phyloP scores from a whole-genome alignment of 1,284 basidiomycete genomes.

The Malassezia vespertilionis region DNA sequence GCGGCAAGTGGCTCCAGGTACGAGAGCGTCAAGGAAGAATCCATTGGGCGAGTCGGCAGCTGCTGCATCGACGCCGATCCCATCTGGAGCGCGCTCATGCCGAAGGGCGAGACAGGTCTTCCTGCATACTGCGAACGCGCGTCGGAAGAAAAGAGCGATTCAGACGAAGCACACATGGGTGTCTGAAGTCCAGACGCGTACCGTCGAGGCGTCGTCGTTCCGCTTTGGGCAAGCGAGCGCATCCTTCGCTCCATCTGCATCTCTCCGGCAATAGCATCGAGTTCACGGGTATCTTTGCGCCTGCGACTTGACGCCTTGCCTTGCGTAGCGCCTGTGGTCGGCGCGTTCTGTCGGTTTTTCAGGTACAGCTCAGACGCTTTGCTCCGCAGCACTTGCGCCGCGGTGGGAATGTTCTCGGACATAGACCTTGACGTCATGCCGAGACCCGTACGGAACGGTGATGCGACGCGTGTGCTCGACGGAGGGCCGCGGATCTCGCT shows the following conservation, averaged over 20 bases:
- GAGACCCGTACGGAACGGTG: too few species aligned
- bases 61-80: conserved; percentile 1
- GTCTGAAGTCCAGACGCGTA: neutral
- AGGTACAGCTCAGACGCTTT: too few species aligned
- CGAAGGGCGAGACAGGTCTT: too few species aligned
- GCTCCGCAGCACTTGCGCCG: too few species aligned
- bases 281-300: conserved; percentile 14
- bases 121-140: neutral
- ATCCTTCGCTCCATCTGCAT: neutral
- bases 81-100: too few species aligned
- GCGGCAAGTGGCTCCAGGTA: neutral
- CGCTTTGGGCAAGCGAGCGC: neutral
- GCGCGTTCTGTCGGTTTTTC: too few species aligned
- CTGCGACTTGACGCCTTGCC: too few species aligned
- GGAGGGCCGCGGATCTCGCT: too few species aligned
- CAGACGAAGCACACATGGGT: conserved; percentile 3
- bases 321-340: too few species aligned
- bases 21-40: conserved; percentile 2
- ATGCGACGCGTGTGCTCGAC: too few species aligned
- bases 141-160: conserved; percentile 1
- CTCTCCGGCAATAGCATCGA: conserved; percentile 10
- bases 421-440: too few species aligned
- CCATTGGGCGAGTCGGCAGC: neutral
- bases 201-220: neutral
- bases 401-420: too few species aligned